Evolutionary conservation across 495 filamentous ascomycete species (phyloP).

Genomic region (Penicillium samsonianum): DNA sequence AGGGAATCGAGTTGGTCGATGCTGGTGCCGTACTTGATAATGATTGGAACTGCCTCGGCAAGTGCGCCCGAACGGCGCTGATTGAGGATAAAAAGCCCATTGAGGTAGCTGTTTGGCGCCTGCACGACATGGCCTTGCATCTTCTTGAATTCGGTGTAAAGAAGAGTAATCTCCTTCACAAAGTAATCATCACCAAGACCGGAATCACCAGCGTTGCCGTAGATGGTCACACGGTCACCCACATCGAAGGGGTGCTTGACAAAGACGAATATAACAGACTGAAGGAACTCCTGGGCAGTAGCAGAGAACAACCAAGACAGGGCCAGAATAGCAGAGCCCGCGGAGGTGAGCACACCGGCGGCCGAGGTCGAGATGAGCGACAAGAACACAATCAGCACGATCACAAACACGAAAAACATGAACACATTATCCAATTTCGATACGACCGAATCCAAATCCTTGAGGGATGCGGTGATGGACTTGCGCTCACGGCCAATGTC

Average conservation of each 20-base stretch:
- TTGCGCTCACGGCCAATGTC: conserved; percentile 96
- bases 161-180: conserved; percentile 89
- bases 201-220: conserved; percentile 79
- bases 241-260: conserved; percentile 99
- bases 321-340: conserved; percentile 81
- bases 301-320: conserved; percentile 90
- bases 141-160: conserved; percentile 98
- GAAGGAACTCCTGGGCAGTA: conserved; percentile 90
- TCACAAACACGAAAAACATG: conserved; percentile 77
- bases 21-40: conserved; percentile 86
- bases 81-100: conserved; percentile 91
- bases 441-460: conserved; percentile 95
- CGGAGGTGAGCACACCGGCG: conserved; percentile 79
- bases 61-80: conserved; percentile 86
- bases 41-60: conserved; percentile 82
- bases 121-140: conserved; percentile 96
- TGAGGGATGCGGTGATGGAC: conserved; percentile 88
- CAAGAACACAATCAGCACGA: conserved; percentile 81
- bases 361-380: conserved; percentile 88
- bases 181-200: conserved; percentile 90
- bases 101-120: conserved; percentile 91
- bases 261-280: conserved; percentile 92
- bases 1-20: conserved; percentile 84
- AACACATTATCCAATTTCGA: conserved; percentile 85
- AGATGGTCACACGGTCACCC: conserved; percentile 88